Evolutionary conservation across 2,329 filamentous ascomycete genomes (phyloP).

Genomic region (Pochonia chlamydosporia): DNA sequence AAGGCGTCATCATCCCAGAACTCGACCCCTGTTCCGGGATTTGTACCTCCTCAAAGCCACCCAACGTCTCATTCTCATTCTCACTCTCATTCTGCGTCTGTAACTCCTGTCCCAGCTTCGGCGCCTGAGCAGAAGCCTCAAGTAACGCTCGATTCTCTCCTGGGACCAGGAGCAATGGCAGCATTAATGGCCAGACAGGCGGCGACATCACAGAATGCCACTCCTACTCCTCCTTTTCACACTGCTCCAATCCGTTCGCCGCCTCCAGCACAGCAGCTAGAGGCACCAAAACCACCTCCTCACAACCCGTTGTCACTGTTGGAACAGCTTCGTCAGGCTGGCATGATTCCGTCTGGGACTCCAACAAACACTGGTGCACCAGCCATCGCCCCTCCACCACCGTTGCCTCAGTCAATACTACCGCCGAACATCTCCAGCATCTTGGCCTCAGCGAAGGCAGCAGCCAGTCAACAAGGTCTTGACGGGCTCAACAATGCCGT

Average conservation of each 20-base stretch:
- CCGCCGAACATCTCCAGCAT: slow-evolving; percentile 31
- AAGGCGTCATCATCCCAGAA: slow-evolving; percentile 40
- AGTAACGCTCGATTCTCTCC: slow-evolving; percentile 52
- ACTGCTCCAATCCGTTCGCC: slow-evolving; percentile 43
- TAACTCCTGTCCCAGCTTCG: slow-evolving; percentile 25
- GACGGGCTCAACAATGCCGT: slow-evolving; percentile 44
- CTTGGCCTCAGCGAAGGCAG: slow-evolving; percentile 25
- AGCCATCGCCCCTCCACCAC: slow-evolving; percentile 22
- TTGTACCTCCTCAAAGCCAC: slow-evolving; percentile 24
- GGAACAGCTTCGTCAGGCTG: slow-evolving; percentile 62
- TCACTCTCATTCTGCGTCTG: slow-evolving; percentile 28
- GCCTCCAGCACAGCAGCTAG: slow-evolving; percentile 35
- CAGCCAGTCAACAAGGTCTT: slow-evolving; percentile 16
- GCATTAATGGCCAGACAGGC: slow-evolving; percentile 51
- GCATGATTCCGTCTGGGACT: slow-evolving; percentile 50
- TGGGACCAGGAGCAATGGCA: slow-evolving; percentile 55
- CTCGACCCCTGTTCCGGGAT: slow-evolving; percentile 33
- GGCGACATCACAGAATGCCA: slow-evolving; percentile 42
- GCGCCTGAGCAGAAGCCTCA: slow-evolving; percentile 24
- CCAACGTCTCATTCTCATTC: slow-evolving; percentile 26
- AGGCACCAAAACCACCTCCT: slow-evolving; percentile 26
- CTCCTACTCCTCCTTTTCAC: slow-evolving; percentile 30
- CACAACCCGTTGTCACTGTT: slow-evolving; percentile 55
- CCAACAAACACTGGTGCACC: slow-evolving; percentile 30
- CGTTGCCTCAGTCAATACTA: slow-evolving; percentile 23